These are phyloP conservation scores for Apiosordaria backusii DNA, from an alignment of 495 filamentous ascomycete species.

Conservation along the genomic window DNA sequence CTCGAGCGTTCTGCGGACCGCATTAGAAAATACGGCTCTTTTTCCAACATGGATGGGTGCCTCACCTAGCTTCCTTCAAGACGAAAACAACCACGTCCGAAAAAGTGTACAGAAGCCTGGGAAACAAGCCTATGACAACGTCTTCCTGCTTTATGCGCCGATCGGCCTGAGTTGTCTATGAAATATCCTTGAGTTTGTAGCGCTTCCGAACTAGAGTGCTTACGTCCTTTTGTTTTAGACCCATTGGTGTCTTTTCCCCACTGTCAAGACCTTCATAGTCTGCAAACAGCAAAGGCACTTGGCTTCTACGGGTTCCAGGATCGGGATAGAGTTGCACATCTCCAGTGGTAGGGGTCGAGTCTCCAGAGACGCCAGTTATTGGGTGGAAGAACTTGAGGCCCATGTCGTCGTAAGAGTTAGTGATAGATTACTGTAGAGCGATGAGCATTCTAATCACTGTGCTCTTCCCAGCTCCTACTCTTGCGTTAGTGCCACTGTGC, in stretches of 20 bases:
- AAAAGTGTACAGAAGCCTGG: slow-evolving; percentile 53
- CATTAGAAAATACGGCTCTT: too few relatives aligned
- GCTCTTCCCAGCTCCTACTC: slow-evolving; percentile 51
- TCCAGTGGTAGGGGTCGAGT: slow-evolving; percentile 54
- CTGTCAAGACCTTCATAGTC: slow-evolving; percentile 57
- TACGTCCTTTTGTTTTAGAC: slow-evolving; percentile 11
- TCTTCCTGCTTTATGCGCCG: too few relatives aligned
- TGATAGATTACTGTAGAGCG: slow-evolving; percentile 26
- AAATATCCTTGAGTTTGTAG: too few relatives aligned
- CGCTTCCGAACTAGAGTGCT: too few relatives aligned
- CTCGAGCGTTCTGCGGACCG: slow-evolving; percentile 31
- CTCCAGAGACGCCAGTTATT: slow-evolving; percentile 34
- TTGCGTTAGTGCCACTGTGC: too few relatives aligned
- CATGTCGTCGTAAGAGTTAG: too few relatives aligned
- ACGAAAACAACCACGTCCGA: slow-evolving; percentile 55
- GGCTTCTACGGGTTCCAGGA: slow-evolving; percentile 43
- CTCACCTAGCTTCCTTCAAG: slow-evolving; percentile 34
- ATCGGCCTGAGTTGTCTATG: too few relatives aligned
- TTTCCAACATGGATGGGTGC: too few relatives aligned
- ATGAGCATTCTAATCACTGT: slow-evolving; percentile 55
- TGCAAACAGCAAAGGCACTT: slow-evolving; percentile 51
- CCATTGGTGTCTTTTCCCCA: slow-evolving; percentile 42
- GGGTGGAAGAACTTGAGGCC: slow-evolving; percentile 28
- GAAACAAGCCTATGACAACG: slow-evolving; percentile 48
- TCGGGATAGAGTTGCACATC: slow-evolving; percentile 65